Conservation (phyloP, 805 yeast genomes). For the Suhomyces prunicola region DNA sequence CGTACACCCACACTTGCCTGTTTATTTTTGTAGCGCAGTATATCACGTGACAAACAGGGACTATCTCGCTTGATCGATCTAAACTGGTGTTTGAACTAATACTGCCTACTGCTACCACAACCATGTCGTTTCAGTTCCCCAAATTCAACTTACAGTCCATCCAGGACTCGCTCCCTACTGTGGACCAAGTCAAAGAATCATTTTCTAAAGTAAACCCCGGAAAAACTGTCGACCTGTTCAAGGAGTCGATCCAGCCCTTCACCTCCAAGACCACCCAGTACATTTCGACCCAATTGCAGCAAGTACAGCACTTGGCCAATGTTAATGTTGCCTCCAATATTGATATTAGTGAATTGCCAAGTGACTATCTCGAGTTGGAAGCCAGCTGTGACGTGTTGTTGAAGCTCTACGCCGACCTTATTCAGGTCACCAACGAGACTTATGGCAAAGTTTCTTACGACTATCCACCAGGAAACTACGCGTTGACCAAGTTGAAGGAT, state of each 20-base stretch:
- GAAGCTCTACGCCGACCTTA: constrained; percentile 52
- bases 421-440: constrained; percentile 46
- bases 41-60: background rate
- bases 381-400: constrained; percentile 62
- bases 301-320: constrained; percentile 37
- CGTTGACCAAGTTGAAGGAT: constrained; percentile 55
- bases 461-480: constrained; percentile 64
- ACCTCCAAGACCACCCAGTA: constrained; percentile 58
- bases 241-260: constrained; percentile 47
- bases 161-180: constrained; percentile 41
- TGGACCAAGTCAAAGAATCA: constrained; percentile 35
- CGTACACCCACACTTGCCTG: too few relatives aligned
- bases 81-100: background rate
- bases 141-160: constrained; percentile 35
- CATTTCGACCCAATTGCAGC: constrained; percentile 61
- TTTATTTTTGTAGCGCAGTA: too few relatives aligned
- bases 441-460: constrained; percentile 76
- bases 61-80: background rate
- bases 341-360: constrained; percentile 71
- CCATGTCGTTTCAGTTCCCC: constrained; percentile 40
- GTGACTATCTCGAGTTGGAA: constrained; percentile 67
- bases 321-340: constrained; percentile 35
- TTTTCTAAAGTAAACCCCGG: constrained; percentile 35
- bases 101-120: background rate
- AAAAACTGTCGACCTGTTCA: constrained; percentile 45